Base-by-base conservation (phyloP, 345 rosid genomes). In the Euphorbia peplus region DNA sequence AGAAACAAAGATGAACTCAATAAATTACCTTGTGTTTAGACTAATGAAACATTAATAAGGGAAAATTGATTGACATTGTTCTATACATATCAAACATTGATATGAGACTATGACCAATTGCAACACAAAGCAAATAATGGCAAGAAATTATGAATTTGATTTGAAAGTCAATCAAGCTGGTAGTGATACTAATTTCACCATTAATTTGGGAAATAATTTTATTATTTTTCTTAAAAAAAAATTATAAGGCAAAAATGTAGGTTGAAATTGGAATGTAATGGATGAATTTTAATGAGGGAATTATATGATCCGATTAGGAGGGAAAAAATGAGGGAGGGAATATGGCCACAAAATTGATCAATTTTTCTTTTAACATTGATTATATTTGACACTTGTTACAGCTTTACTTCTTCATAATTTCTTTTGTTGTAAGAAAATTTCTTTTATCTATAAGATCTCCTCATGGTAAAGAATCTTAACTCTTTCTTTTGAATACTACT, bases 291-390 rank as follows among this genome's bases (percentile, higher is more conserved):
- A 18, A 16, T 18, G 8, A 47, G 14, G 14, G 70, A 50, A 72
- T 28, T 19, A 32, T 74, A 66, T 63, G 86, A 86, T 81, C 87
- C 86, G 81, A 56, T 76, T 73, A 76, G 71, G 70, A 56, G 66
- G 86, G 84, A 82, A 74, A 66, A 64, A 76, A 64, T 60, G 67
- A 48, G 75, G 70, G 69, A 60, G 54, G 57, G 58, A 67, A 48
- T n/a, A n/a, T 41, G 61, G 51, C 60, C 50, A 42, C 18, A 16
- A 67, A 32, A 25, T 30, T 41, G n/a, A n/a, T n/a, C n/a, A n/a
- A n/a, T n/a, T n/a, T n/a, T n/a, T n/a, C n/a, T n/a, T n/a, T n/a
- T n/a, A n/a, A n/a, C n/a, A n/a, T n/a, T n/a, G n/a, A n/a, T n/a
- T 39, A 39, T 35, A 3, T 26, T 8, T 57, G 61, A 57, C 37